Evolutionary conservation across 306 rosid species (phyloP).

Genomic region (Psophocarpus tetragonolobus): DNA sequence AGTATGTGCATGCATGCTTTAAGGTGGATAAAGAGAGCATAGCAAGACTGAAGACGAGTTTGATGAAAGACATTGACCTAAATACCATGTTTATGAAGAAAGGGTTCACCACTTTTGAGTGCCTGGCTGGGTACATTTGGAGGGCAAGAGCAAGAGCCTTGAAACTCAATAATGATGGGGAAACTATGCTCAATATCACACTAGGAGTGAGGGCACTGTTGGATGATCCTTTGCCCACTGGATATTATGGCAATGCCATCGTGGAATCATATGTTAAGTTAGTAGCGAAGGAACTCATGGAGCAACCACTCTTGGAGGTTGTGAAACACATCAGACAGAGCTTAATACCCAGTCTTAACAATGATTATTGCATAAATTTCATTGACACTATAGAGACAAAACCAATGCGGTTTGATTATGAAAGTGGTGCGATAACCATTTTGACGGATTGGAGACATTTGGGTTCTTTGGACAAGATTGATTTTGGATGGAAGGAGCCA

Average conservation of each 20-base stretch:
- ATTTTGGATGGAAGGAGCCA: slow-evolving; percentile 34
- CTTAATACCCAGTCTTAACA: neutral
- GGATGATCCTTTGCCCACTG: slow-evolving; percentile 39
- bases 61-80: neutral
- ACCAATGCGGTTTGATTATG: neutral
- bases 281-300: slow-evolving; percentile 38
- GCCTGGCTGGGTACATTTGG: neutral
- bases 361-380: neutral
- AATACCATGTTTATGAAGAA: neutral
- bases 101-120: neutral
- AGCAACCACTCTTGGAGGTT: slow-evolving; percentile 25
- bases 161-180: neutral
- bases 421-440: slow-evolving; percentile 18
- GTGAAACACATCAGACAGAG: slow-evolving; percentile 41
- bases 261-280: neutral
- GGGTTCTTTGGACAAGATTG: slow-evolving; percentile 33
- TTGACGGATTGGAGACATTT: slow-evolving; percentile 45
- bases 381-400: neutral
- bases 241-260: slow-evolving; percentile 51
- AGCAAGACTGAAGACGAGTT: neutral
- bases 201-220: slow-evolving; percentile 28
- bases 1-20: slow-evolving; percentile 5
- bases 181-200: neutral
- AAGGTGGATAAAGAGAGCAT: slow-evolving; percentile 11
- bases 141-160: neutral